These are phyloP conservation scores for Rhododendron ovatum DNA, from an alignment of 148 eudicot genomes.

Conservation along the genomic window DNA sequence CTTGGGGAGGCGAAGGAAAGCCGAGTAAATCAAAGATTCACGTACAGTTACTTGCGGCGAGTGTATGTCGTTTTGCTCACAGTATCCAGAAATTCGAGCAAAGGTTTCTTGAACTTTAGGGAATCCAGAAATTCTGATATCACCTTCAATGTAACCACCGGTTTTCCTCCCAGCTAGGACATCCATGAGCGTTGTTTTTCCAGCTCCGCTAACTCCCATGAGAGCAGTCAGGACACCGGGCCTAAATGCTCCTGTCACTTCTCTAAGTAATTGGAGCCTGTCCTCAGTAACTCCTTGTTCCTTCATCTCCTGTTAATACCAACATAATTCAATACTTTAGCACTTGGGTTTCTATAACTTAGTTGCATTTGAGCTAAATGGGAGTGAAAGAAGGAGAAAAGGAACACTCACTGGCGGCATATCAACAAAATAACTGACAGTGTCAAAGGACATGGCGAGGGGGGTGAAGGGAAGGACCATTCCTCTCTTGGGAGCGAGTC, in stretches of 20 bases:
- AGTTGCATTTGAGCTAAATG: neutral
- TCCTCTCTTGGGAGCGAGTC: constrained; percentile 44
- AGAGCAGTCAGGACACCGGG: constrained; percentile 61
- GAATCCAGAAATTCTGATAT: constrained; percentile 57
- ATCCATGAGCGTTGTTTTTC: constrained; percentile 84
- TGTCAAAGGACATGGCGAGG: constrained; percentile 55
- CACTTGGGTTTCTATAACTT: neutral
- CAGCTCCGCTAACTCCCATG: constrained; percentile 68
- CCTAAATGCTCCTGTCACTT: constrained; percentile 74
- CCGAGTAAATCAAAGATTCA: constrained; percentile 71
- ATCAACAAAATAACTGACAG: constrained; percentile 61
- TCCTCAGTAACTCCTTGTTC: constrained; percentile 55
- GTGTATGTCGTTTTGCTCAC: constrained; percentile 52
- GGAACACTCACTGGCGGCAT: constrained; percentile 40
- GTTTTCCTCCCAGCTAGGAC: constrained; percentile 81
- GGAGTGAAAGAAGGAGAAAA: neutral
- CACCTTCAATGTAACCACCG: constrained; percentile 59
- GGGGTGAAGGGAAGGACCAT: constrained; percentile 73
- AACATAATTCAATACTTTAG: neutral
- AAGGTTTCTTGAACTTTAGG: constrained; percentile 66
- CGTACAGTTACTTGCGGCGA: constrained; percentile 73
- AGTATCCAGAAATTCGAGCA: constrained; percentile 55
- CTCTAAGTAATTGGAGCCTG: constrained; percentile 57
- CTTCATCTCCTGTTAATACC: constrained; percentile 60
- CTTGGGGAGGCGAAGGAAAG: constrained; percentile 64